These are phyloP conservation scores for Colletotrichum costaricense DNA, from an alignment of 2,329 filamentous ascomycete genomes.

Conservation along the genomic window DNA sequence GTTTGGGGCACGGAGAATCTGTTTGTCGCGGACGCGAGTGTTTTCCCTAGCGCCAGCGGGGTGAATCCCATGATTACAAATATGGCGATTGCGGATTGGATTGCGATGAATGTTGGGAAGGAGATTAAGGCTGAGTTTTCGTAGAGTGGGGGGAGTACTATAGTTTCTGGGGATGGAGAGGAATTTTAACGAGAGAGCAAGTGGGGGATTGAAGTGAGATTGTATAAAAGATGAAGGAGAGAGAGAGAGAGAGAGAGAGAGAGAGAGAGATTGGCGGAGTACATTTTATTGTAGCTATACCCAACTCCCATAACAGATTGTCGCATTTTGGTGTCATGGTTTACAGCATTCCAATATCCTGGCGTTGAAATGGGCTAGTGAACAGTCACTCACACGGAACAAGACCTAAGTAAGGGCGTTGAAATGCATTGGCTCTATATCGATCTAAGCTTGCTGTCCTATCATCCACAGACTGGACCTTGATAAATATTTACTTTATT, in stretches of 20 bases:
- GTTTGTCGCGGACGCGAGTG: slow-evolving; percentile 79
- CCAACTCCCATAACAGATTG: neutral
- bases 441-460: too few species aligned
- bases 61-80: slow-evolving; percentile 86
- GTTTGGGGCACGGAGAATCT: slow-evolving; percentile 76
- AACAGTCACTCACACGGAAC: too few species aligned
- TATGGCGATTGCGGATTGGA: slow-evolving; percentile 77
- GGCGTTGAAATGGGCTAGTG: too few species aligned
- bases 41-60: slow-evolving; percentile 81
- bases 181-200: neutral
- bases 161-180: too few species aligned
- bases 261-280: neutral
- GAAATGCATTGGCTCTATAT: too few species aligned
- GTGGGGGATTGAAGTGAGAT: neutral
- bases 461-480: too few species aligned
- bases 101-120: slow-evolving; percentile 66
- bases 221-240: neutral
- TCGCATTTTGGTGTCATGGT: neutral
- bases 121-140: slow-evolving; percentile 49
- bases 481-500: too few species aligned
- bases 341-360: too few species aligned
- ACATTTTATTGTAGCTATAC: neutral
- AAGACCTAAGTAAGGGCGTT: too few species aligned
- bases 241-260: neutral
- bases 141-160: neutral